A percentile compares a stretch with the other conserved stretches of the same genome.
Conservation (phyloP, 306 rosid genomes). For the Spatholobus suberectus region DNA sequence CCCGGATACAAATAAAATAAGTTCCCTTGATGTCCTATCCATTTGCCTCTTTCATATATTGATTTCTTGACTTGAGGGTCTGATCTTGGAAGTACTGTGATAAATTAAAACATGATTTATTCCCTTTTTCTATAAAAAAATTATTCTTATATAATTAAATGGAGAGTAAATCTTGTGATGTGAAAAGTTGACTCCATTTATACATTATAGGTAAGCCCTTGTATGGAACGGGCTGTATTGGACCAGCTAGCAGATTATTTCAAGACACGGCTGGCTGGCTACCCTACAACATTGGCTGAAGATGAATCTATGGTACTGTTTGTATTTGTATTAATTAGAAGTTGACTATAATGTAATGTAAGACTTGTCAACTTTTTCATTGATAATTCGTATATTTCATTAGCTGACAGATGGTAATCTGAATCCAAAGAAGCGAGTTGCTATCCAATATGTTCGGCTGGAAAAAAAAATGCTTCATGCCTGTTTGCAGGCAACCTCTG, state of each 20-base stretch:
- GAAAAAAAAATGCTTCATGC: constrained; percentile 95
- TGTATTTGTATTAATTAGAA: not conserved
- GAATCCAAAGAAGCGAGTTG: constrained; percentile 87
- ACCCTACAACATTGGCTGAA: constrained; percentile 87
- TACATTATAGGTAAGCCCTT: constrained; percentile 76
- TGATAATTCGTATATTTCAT: constrained; percentile 38
- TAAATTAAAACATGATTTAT: not conserved
- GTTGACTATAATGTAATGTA: not conserved
- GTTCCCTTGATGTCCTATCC: constrained; percentile 25
- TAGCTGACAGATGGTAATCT: constrained; percentile 74
- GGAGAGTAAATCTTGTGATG: constrained; percentile 26
- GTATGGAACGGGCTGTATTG: constrained; percentile 93
- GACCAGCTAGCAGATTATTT: constrained; percentile 90
- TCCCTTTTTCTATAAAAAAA: not conserved
- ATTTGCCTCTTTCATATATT: constrained; percentile 22
- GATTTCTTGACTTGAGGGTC: constrained; percentile 35
- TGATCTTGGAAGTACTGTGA: constrained; percentile 4
- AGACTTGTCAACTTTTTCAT: constrained; percentile 16
- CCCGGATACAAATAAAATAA: not conserved
- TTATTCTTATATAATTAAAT: not conserved
- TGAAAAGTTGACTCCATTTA: constrained; percentile 34
- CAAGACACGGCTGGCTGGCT: constrained; percentile 77
- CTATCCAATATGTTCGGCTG: constrained; percentile 75
- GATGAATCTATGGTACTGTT: constrained; percentile 80
- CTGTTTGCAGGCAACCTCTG: constrained; percentile 71